Evolutionary conservation across 2,329 filamentous ascomycete genomes (phyloP).

Genomic region (Ophiostoma australiae): DNA sequence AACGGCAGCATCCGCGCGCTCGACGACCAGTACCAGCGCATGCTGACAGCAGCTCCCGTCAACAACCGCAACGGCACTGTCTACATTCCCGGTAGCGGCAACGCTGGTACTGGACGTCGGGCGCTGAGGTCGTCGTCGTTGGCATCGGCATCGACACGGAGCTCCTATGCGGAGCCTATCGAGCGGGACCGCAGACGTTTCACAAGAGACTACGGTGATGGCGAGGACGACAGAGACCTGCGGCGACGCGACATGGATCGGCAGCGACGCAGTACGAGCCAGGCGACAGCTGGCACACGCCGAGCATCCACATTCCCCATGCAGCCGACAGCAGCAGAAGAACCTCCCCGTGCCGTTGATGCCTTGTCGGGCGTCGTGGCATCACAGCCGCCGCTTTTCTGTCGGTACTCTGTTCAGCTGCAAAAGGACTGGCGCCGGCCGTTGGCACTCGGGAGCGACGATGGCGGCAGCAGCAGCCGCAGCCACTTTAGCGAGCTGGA

Average conservation of each 20-base stretch:
- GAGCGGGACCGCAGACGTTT: not conserved
- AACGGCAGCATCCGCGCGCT: conserved; percentile 37
- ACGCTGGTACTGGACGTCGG: not conserved
- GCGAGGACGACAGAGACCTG: not conserved
- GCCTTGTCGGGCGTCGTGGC: not conserved
- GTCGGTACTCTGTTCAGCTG: conserved; percentile 34
- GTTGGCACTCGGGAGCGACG: conserved; percentile 26
- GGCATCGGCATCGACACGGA: not conserved
- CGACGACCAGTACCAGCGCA: conserved; percentile 35
- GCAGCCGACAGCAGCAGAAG: not conserved
- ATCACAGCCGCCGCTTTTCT: conserved; percentile 32
- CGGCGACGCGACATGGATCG: not conserved
- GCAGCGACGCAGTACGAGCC: not conserved
- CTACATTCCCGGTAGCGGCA: conserved; percentile 1
- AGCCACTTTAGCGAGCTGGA: not conserved
- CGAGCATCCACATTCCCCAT: not conserved
- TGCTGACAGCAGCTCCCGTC: conserved; percentile 27
- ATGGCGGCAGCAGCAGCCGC: conserved; percentile 14
- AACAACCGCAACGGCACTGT: not conserved
- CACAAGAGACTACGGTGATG: not conserved
- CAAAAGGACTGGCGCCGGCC: conserved; percentile 31
- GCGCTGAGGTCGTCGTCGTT: not conserved
- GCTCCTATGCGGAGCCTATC: not conserved
- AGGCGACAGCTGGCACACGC: not conserved
- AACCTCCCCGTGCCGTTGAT: not conserved